Conservation (phyloP, 2,329 filamentous ascomycete species). For the Hortaea werneckii region DNA sequence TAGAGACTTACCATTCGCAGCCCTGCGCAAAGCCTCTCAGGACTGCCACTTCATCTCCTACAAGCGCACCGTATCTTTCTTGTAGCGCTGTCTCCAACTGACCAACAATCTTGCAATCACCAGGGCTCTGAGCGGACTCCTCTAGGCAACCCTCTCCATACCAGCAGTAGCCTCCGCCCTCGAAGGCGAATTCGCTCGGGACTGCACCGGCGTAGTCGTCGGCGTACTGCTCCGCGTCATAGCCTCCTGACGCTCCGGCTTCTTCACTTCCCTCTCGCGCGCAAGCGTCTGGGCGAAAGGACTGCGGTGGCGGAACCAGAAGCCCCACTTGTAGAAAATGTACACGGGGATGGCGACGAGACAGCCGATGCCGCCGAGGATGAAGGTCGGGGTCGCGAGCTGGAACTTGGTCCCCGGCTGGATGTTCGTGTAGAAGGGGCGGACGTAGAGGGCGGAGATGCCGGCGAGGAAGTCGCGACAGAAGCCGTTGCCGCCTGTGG, state of each 20-base stretch:
- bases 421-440: constrained; percentile 36
- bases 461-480: constrained; percentile 64
- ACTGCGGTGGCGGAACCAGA: constrained; percentile 34
- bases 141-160: background rate
- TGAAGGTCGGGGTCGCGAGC: constrained; percentile 41
- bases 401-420: constrained; percentile 13
- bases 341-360: constrained; percentile 46
- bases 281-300: constrained; percentile 38
- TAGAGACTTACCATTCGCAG: no score
- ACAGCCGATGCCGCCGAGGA: constrained; percentile 42
- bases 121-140: background rate
- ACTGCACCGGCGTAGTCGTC: constrained; percentile 3
- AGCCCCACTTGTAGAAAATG: constrained; percentile 40
- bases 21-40: no score
- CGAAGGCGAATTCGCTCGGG: constrained; percentile 2
- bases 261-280: constrained; percentile 19
- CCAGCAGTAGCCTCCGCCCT: background rate
- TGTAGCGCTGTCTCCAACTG: background rate
- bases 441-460: constrained; percentile 57
- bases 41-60: no score
- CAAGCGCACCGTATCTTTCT: no score
- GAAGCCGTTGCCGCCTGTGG: constrained; percentile 67
- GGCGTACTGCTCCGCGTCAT: constrained; percentile 1
- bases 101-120: background rate
- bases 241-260: constrained; percentile 2